A percentile compares a stretch with the other conserved stretches of the same genome.
Conservation (phyloP, 805 yeast species). For the Candida chauliodis region DNA sequence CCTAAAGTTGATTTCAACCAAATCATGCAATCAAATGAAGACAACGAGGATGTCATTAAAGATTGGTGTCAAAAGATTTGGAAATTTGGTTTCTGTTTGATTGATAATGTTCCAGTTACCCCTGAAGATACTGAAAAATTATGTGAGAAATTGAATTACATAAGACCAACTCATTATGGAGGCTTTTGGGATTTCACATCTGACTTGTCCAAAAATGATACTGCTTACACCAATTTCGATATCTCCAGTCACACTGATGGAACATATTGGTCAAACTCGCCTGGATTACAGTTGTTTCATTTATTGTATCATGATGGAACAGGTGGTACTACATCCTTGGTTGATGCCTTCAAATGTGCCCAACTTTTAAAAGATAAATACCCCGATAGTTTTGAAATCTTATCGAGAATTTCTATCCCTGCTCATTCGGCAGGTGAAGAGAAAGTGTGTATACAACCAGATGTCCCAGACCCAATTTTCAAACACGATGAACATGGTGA, state of each 20-base stretch:
- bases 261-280: slow-evolving; percentile 71
- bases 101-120: slow-evolving; percentile 56
- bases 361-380: slow-evolving; percentile 38
- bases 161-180: slow-evolving; percentile 72
- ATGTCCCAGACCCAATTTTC: slow-evolving; percentile 53
- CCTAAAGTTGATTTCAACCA: slow-evolving; percentile 49
- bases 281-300: slow-evolving; percentile 69
- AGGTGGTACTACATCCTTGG: slow-evolving; percentile 67
- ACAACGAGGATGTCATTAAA: slow-evolving; percentile 41
- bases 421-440: slow-evolving; percentile 77
- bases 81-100: slow-evolving; percentile 58
- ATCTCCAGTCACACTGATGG: slow-evolving; percentile 70
- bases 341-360: slow-evolving; percentile 65
- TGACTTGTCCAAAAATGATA: slow-evolving; percentile 62
- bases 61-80: slow-evolving; percentile 55
- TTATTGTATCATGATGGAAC: slow-evolving; percentile 58
- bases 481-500: slow-evolving; percentile 50
- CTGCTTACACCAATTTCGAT: slow-evolving; percentile 68
- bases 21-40: slow-evolving; percentile 37
- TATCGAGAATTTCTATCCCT: slow-evolving; percentile 51
- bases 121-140: slow-evolving; percentile 58
- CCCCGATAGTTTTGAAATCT: slow-evolving; percentile 50
- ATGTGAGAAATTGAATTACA: slow-evolving; percentile 54
- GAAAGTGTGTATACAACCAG: slow-evolving; percentile 56
- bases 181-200: slow-evolving; percentile 79